Base-by-base conservation (phyloP, 768 basidiomycete genomes). In the Mycena floridula region DNA sequence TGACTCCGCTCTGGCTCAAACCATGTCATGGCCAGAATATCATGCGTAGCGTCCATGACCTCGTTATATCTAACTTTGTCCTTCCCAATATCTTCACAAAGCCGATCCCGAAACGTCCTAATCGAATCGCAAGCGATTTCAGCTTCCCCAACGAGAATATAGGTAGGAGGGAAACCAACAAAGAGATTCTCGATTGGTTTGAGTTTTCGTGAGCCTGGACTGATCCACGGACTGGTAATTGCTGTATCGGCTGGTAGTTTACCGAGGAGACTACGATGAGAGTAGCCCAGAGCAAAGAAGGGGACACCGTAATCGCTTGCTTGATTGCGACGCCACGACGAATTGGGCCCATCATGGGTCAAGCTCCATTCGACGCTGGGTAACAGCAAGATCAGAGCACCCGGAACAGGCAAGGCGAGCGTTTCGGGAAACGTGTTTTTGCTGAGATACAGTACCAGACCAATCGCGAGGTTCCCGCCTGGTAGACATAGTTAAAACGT, bases 401-500 rank as follows among this genome's bases (percentile, higher is more conserved):
- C 68, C 1, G 78, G 69, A 9, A 60, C 55, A 3, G 74, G 75
- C n/a, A 77, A 4, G 59, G 56, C 7, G 59, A 42, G 23, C 54
- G 55, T 15, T 76, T n/a, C n/a, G n/a, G n/a, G n/a, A n/a, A n/a
- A n/a, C n/a, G n/a, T n/a, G n/a, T n/a, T n/a, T n/a, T n/a, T n/a
- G n/a, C n/a, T n/a, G n/a, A n/a, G n/a, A n/a, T n/a, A n/a, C n/a
- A n/a, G n/a, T n/a, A n/a, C n/a, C n/a, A n/a, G n/a, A n/a, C n/a
- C n/a, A n/a, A n/a, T n/a, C n/a, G n/a, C n/a, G n/a, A n/a, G n/a
- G n/a, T n/a, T n/a, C n/a, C n/a, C n/a, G n/a, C n/a, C n/a, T 62
- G 21, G 87, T 72, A 50, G 82, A 82, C 4, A 80, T 78, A 7
- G 67, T 72, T 35, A 86, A 15, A 35, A 30, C 28, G 28, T 15